Evolutionary conservation across 192 early-diverging fungal genomes (phyloP).

Genomic region (Thamnidium elegans): DNA sequence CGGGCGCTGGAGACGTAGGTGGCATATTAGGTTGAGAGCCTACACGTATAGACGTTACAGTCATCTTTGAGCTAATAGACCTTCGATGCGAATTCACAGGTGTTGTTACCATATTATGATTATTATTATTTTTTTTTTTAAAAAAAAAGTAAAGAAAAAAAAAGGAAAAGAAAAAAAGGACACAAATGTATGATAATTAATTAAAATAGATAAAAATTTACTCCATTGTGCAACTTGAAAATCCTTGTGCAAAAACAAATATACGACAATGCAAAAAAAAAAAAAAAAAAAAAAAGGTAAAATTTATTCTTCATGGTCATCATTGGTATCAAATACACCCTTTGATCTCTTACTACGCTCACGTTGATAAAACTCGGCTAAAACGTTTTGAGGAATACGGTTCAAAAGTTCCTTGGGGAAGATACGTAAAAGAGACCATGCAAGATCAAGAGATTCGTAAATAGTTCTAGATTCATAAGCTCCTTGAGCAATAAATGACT

Average conservation of each 20-base stretch:
- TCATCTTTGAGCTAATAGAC: conserved; percentile 6
- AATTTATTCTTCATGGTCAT: conserved; percentile 11
- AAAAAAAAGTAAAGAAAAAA: too few species aligned
- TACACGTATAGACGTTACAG: conserved; percentile 1
- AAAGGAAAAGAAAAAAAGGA: too few species aligned
- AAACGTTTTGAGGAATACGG: conserved; percentile 94
- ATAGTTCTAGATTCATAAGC: conserved; percentile 95
- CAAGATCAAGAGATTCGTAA: conserved; percentile 93
- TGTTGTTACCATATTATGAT: too few species aligned
- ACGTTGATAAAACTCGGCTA: conserved; percentile 93
- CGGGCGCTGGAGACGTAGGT: too few species aligned
- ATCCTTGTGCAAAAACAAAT: too few species aligned
- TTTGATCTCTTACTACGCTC: conserved; percentile 59
- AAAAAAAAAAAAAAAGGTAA: too few species aligned
- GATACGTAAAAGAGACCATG: conserved; percentile 97
- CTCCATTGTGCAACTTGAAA: too few species aligned
- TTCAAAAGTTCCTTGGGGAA: conserved; percentile 99
- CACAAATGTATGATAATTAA: too few species aligned
- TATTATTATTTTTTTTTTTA: too few species aligned
- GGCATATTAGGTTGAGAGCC: neutral
- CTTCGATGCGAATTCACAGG: neutral
- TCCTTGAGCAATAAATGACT: conserved; percentile 95
- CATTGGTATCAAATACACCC: conserved; percentile 40
- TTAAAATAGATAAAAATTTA: too few species aligned
- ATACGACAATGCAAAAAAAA: too few species aligned